Percentiles rank a stretch among this genome's conserved stretches.
Evolutionary conservation across 306 rosid genomes (phyloP).

Genomic region (Casuarina glauca): DNA sequence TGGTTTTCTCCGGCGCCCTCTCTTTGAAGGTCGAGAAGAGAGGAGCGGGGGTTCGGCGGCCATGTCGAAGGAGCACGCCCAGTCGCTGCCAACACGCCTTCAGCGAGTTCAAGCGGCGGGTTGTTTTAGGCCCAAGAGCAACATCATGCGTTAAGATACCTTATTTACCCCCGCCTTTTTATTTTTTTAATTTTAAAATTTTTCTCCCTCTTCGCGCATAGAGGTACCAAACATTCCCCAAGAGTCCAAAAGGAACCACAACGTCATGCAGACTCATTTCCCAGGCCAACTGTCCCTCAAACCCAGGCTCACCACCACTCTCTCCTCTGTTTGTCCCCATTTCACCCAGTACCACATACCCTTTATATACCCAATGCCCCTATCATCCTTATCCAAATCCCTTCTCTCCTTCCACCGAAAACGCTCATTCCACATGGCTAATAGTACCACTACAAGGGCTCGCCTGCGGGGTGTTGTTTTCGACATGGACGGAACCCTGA

Average conservation of each 20-base stretch:
- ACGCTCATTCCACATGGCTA: constrained; percentile 42
- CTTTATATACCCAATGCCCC: constrained; percentile 10
- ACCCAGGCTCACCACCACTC: background rate
- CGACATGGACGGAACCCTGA: constrained; percentile 98
- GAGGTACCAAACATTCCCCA: background rate
- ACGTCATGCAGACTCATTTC: too few relatives aligned
- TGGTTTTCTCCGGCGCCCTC: constrained; percentile 46
- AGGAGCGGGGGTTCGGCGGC: constrained; percentile 15
- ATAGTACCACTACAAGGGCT: constrained; percentile 27
- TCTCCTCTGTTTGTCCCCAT: background rate
- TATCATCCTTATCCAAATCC: constrained; percentile 6
- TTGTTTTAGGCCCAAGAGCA: background rate
- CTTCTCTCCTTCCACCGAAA: constrained; percentile 21
- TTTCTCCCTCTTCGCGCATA: too few relatives aligned
- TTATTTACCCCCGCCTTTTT: too few relatives aligned
- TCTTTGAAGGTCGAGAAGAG: constrained; percentile 20
- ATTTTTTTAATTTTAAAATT: too few relatives aligned
- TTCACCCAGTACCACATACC: background rate
- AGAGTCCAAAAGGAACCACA: background rate
- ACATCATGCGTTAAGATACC: too few relatives aligned
- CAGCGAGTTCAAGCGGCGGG: background rate
- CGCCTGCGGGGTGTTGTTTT: constrained; percentile 87
- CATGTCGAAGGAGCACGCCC: constrained; percentile 29
- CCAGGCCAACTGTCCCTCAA: background rate
- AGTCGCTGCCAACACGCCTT: background rate